These are phyloP conservation scores for Fonsecaea multimorphosa DNA, from an alignment of 2,329 filamentous ascomycete genomes.

Conservation along the genomic window DNA sequence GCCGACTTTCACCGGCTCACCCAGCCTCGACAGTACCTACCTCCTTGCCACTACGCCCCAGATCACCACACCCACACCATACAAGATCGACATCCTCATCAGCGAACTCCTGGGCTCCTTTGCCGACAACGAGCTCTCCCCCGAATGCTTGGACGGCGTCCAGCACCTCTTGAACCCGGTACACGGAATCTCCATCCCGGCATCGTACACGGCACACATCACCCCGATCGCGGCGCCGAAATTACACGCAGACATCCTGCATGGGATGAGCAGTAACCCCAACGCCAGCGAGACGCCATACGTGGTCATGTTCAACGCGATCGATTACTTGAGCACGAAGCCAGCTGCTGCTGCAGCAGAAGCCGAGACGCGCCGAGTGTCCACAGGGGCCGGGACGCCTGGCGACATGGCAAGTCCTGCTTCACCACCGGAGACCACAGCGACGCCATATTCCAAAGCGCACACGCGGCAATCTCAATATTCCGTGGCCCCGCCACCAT, in stretches of 20 bases:
- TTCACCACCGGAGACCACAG: slow-evolving; percentile 20
- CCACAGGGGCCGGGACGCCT: neutral
- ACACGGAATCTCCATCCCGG: slow-evolving; percentile 90
- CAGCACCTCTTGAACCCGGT: slow-evolving; percentile 82
- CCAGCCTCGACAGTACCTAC: slow-evolving; percentile 55
- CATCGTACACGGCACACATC: slow-evolving; percentile 89
- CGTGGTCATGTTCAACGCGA: slow-evolving; percentile 88
- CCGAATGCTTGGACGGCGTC: slow-evolving; percentile 94
- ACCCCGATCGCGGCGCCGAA: slow-evolving; percentile 90
- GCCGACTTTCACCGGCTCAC: slow-evolving; percentile 49
- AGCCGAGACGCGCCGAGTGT: neutral
- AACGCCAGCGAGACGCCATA: slow-evolving; percentile 88
- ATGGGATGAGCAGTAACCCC: slow-evolving; percentile 64
- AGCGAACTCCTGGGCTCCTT: slow-evolving; percentile 95
- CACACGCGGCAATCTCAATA: slow-evolving; percentile 36
- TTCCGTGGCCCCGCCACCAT: slow-evolving; percentile 16
- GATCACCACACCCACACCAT: slow-evolving; percentile 39
- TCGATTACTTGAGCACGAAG: slow-evolving; percentile 81
- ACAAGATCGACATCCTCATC: slow-evolving; percentile 80
- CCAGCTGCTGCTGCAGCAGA: slow-evolving; percentile 40
- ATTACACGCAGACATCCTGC: slow-evolving; percentile 78
- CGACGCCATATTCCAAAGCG: slow-evolving; percentile 26
- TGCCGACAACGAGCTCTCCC: slow-evolving; percentile 94
- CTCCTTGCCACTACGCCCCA: slow-evolving; percentile 23
- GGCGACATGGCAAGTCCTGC: slow-evolving; percentile 1